phyloP scores from a whole-genome alignment of 192 early-diverging fungal species.

The Pecoramyces ruminantium region DNA sequence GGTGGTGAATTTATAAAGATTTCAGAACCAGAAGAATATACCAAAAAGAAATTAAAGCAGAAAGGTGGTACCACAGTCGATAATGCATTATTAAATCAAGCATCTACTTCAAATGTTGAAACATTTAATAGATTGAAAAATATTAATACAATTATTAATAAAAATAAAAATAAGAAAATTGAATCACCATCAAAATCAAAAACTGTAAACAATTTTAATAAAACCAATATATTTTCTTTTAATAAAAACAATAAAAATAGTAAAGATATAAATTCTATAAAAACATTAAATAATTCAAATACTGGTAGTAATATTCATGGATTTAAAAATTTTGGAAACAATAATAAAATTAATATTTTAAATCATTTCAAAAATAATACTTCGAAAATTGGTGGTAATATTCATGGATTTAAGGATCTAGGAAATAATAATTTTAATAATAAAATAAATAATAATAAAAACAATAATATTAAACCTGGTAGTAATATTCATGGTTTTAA shows the following conservation, averaged over 20 bases:
- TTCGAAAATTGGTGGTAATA: background rate
- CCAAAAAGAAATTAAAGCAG: background rate
- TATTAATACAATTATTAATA: background rate
- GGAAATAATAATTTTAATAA: background rate
- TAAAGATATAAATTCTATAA: too few relatives aligned
- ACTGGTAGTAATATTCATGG: background rate
- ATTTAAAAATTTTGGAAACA: background rate
- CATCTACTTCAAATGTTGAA: background rate
- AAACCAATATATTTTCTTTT: too few relatives aligned
- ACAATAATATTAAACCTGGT: too few relatives aligned
- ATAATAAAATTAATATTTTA: background rate
- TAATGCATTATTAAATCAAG: background rate
- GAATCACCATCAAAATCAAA: too few relatives aligned
- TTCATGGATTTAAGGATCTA: background rate
- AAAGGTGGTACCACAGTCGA: background rate
- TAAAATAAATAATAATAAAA: too few relatives aligned
- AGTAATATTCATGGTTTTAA: too few relatives aligned
- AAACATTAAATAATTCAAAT: too few relatives aligned
- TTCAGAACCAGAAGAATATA: slow-evolving; percentile 19
- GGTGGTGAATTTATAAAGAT: slow-evolving; percentile 50
- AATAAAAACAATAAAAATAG: too few relatives aligned
- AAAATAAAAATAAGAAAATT: too few relatives aligned
- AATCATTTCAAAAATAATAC: background rate
- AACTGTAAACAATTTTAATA: too few relatives aligned
- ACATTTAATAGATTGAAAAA: background rate